Evolutionary conservation across 768 basidiomycete species (phyloP), one percentile per base, ranked within the genome.

Genomic region (Mycena pura): DNA sequence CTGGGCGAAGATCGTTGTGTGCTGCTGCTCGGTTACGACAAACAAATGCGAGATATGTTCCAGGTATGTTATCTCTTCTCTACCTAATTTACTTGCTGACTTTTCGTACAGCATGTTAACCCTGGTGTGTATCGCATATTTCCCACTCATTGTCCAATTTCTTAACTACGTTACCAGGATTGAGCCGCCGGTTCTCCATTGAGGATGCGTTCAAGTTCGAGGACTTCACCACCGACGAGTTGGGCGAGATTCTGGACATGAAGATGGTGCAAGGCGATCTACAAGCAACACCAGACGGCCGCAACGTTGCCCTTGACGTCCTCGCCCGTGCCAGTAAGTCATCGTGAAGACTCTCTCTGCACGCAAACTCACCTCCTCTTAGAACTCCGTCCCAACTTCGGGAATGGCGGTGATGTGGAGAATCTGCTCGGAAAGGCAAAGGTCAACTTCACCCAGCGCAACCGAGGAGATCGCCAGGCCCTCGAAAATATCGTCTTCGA

Each of bases 1-100:
- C 86, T 86, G 1, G 88, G 89, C 3, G 89, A 90, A 68, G 89
- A 90, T 68, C 79, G 88, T 32, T 88, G 86, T 52, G 85, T 90
- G 0, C 72, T 90, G 5, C 70, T 90, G 31, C 69, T 88, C 1
- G 89, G 89, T 0, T 90, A 90, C 70, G 83, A 84, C 60, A 76
- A 83, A 3, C 79, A 88, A 66, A 89, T 90, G 81, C 70, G 74
- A 15, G 85, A 89, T 19, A 90, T 91, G 89, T 90, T 90, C 72
- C 86, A 88, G 77, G 89, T 82, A 47, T 39, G 22, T 38, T 22
- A 45, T 6, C n/a, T 10, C 32, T n/a, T 29, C 27, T 2, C n/a
- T 5, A 57, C 6, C 34, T 7, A 9, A 10, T 31, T 55, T 19
- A 24, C 17, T 41, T 38, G 36, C 41, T 60, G n/a, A 41, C 11